phyloP scores from a whole-genome alignment of 352 stramenopile species.

The Pythium folliculosum region DNA sequence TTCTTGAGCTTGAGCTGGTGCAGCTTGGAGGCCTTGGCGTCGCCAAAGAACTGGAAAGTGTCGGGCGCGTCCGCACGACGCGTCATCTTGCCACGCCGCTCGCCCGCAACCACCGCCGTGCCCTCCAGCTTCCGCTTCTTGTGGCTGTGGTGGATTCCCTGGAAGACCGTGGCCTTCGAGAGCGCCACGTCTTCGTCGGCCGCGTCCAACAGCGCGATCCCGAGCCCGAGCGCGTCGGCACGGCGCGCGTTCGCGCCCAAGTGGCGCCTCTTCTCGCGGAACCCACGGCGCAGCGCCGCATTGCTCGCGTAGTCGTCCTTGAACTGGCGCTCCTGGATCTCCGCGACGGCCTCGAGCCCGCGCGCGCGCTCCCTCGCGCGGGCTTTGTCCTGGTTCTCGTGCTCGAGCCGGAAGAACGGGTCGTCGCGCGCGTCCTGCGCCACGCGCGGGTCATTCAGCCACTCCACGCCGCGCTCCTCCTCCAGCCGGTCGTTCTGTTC shows the following conservation, averaged over 20 bases:
- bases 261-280: slow-evolving; percentile 65
- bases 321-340: slow-evolving; percentile 62
- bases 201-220: slow-evolving; percentile 63
- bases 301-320: slow-evolving; percentile 79
- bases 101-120: not conserved
- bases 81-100: not conserved
- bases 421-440: slow-evolving; percentile 46
- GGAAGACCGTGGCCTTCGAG: slow-evolving; percentile 63
- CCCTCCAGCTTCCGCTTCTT: slow-evolving; percentile 27
- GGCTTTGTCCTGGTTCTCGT: slow-evolving; percentile 71
- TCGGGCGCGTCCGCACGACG: slow-evolving; percentile 4
- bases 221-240: slow-evolving; percentile 46
- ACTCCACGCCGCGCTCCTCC: slow-evolving; percentile 40
- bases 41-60: slow-evolving; percentile 67
- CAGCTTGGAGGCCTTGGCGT: slow-evolving; percentile 50
- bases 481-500: slow-evolving; percentile 20
- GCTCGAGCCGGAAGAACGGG: slow-evolving; percentile 77
- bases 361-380: slow-evolving; percentile 45
- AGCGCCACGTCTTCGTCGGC: slow-evolving; percentile 54
- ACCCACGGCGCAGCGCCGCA: slow-evolving; percentile 44
- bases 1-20: slow-evolving; percentile 43
- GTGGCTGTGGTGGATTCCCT: slow-evolving; percentile 34
- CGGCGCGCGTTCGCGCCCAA: slow-evolving; percentile 39
- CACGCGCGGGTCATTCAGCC: slow-evolving; percentile 57
- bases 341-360: slow-evolving; percentile 54